These are phyloP conservation scores for Phytophthora podocarpi DNA, from an alignment of 352 stramenopile genomes.

Conservation along the genomic window DNA sequence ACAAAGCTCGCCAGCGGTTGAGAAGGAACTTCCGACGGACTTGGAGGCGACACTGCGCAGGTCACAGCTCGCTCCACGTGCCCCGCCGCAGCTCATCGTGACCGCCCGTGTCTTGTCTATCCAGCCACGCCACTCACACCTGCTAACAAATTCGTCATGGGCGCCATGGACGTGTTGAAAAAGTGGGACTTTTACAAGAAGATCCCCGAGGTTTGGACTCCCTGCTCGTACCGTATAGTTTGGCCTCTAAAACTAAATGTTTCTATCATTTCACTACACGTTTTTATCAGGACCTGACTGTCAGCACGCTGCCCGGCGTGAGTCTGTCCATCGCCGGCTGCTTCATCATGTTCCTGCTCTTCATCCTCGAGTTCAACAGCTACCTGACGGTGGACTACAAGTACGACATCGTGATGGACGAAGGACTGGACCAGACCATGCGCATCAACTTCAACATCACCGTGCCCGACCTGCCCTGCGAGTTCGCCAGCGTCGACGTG, in stretches of 20 bases:
- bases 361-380: conserved; percentile 91
- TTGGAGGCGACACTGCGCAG: conserved; percentile 4
- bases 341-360: conserved; percentile 91
- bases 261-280: not conserved
- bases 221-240: too few species aligned
- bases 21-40: conserved; percentile 18
- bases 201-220: conserved; percentile 75
- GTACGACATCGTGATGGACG: conserved; percentile 91
- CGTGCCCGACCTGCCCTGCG: conserved; percentile 96
- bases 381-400: conserved; percentile 88
- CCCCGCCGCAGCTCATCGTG: not conserved
- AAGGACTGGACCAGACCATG: conserved; percentile 83
- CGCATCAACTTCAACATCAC: conserved; percentile 99
- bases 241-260: too few species aligned
- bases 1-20: conserved; percentile 5
- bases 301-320: conserved; percentile 86
- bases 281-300: conserved; percentile 73
- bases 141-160: conserved; percentile 45
- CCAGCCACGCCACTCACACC: not conserved
- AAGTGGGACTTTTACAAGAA: conserved; percentile 94
- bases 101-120: conserved; percentile 13
- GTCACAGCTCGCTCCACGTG: not conserved
- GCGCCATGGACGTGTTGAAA: conserved; percentile 88
- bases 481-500: conserved; percentile 97
- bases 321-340: conserved; percentile 81